Evolutionary conservation across 441 rosid species (phyloP).

Genomic region (Biscutella laevigata): DNA sequence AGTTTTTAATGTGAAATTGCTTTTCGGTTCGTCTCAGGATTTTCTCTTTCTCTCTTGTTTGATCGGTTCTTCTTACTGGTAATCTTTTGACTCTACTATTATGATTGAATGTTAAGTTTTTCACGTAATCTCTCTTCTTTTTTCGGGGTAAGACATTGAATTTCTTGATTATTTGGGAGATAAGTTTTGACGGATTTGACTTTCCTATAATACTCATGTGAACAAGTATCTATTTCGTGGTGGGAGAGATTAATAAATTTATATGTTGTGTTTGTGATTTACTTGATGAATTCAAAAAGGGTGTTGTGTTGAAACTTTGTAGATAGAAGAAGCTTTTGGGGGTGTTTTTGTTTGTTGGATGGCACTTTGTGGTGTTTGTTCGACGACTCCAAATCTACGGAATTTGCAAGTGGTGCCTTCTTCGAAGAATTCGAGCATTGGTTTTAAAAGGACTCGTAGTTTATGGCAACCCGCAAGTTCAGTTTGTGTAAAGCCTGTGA

Average conservation of each 20-base stretch:
- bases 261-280: background rate
- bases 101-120: background rate
- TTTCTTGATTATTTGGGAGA: background rate
- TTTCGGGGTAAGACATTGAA: background rate
- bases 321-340: too few species aligned
- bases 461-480: constrained; percentile 13
- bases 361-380: constrained; percentile 41
- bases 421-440: constrained; percentile 32
- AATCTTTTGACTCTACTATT: background rate
- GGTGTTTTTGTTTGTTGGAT: too few species aligned
- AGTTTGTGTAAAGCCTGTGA: constrained; percentile 15
- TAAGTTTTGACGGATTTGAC: background rate
- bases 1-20: constrained; percentile 13
- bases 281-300: too few species aligned
- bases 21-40: constrained; percentile 12
- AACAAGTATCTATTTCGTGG: too few species aligned
- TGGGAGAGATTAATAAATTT: background rate
- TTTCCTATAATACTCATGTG: background rate
- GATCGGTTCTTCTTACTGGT: constrained; percentile 5
- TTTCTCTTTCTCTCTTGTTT: background rate
- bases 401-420: constrained; percentile 25
- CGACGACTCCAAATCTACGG: constrained; percentile 31
- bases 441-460: constrained; percentile 12
- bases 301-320: too few species aligned
- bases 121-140: background rate